phyloP scores from a whole-genome alignment of 1,284 basidiomycete species.

The Trichosporon sp. region DNA sequence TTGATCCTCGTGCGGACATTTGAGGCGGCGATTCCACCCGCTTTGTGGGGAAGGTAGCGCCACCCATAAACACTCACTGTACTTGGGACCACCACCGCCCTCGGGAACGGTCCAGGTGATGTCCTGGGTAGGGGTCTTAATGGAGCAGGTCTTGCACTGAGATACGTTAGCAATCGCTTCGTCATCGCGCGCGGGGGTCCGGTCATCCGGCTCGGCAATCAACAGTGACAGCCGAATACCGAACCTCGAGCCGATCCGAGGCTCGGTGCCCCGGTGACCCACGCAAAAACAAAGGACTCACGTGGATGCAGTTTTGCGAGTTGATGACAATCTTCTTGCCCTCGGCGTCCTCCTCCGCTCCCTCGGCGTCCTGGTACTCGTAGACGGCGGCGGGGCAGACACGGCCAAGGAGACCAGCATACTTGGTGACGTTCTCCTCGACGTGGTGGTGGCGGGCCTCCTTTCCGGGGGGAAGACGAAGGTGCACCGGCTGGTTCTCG shows the following conservation, averaged over 20 bases:
- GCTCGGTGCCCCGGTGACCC: not conserved
- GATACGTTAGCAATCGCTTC: not conserved
- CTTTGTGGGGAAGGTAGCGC: not conserved
- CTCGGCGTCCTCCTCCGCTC: conserved; percentile 55
- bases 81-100: conserved; percentile 89
- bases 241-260: not conserved
- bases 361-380: conserved; percentile 76
- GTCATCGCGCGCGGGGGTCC: not conserved
- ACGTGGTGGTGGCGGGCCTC: conserved; percentile 65
- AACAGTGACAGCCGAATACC: conserved; percentile 8
- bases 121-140: conserved; percentile 86
- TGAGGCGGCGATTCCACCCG: not conserved
- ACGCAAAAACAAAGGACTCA: conserved; percentile 25
- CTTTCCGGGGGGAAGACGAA: conserved; percentile 60
- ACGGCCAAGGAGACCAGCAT: conserved; percentile 77
- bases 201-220: not conserved
- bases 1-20: not conserved
- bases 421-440: conserved; percentile 69
- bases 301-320: conserved; percentile 62
- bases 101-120: conserved; percentile 88
- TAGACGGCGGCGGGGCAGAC: conserved; percentile 97
- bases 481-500: conserved; percentile 90
- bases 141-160: conserved; percentile 89
- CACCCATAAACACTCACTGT: conserved; percentile 58
- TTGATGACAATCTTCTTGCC: conserved; percentile 95